These are phyloP conservation scores for Corrigiola litoralis DNA, from an alignment of 179 eudicot species.

Conservation along the genomic window DNA sequence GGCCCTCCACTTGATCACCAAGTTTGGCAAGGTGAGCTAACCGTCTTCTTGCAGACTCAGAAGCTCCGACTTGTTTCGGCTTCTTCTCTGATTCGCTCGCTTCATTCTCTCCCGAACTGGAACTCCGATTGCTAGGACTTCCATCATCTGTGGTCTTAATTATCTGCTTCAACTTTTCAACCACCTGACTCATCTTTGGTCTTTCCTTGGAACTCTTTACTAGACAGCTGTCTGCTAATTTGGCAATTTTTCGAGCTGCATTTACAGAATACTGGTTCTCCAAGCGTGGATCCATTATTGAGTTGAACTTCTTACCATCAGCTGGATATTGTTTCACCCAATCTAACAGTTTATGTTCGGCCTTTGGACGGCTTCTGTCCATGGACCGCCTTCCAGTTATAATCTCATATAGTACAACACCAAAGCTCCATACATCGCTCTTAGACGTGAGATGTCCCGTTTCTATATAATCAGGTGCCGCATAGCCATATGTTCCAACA, in stretches of 20 bases:
- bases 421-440: slow-evolving; percentile 92
- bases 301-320: slow-evolving; percentile 51
- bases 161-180: slow-evolving; percentile 51
- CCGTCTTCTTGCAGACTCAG: slow-evolving; percentile 62
- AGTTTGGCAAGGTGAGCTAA: slow-evolving; percentile 71
- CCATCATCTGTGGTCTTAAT: slow-evolving; percentile 29
- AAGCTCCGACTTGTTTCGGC: slow-evolving; percentile 15
- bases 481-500: slow-evolving; percentile 88
- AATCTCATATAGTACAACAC: slow-evolving; percentile 80
- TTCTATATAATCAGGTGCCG: slow-evolving; percentile 88
- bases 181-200: slow-evolving; percentile 79
- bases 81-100: slow-evolving; percentile 23
- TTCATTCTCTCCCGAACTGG: slow-evolving; percentile 30
- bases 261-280: slow-evolving; percentile 48
- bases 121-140: slow-evolving; percentile 24
- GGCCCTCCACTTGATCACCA: slow-evolving; percentile 61
- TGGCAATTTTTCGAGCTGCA: slow-evolving; percentile 68
- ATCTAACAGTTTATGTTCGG: slow-evolving; percentile 61
- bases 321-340: slow-evolving; percentile 71
- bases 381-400: slow-evolving; percentile 69
- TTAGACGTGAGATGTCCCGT: slow-evolving; percentile 81
- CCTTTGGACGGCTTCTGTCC: slow-evolving; percentile 59
- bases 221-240: slow-evolving; percentile 67
- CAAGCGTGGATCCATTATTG: slow-evolving; percentile 66
- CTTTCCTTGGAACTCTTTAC: slow-evolving; percentile 55